Evolutionary conservation across 345 rosid species (phyloP).

Genomic region (Eutrema japonicum): DNA sequence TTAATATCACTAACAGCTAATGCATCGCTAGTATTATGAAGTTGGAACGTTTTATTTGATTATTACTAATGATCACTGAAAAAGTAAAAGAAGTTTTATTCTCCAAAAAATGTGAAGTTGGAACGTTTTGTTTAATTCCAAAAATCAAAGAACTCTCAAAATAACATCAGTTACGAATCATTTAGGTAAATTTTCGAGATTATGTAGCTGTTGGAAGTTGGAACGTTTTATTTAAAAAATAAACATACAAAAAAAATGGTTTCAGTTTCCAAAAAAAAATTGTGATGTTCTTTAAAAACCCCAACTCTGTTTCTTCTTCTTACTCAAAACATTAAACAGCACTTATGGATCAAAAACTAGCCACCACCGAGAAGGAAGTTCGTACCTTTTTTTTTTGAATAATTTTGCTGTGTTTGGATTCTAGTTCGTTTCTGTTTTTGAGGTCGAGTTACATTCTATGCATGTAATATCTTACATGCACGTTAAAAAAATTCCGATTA

Average conservation of each 20-base stretch:
- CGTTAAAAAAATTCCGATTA: constrained; percentile 9
- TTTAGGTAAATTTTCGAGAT: not conserved
- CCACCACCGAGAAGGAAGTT: constrained; percentile 14
- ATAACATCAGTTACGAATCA: not conserved
- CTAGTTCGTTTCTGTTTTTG: not conserved
- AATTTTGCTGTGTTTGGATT: not conserved
- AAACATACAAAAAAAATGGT: not conserved
- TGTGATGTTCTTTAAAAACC: not conserved
- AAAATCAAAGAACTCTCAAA: not conserved
- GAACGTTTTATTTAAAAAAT: not conserved
- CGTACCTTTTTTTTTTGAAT: not conserved
- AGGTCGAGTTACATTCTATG: not conserved
- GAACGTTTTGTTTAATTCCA: not conserved
- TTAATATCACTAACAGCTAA: too few relatives aligned
- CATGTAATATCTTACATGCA: not conserved
- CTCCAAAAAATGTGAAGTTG: not conserved
- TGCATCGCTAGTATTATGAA: not conserved
- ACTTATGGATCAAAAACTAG: constrained; percentile 16
- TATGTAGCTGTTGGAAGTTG: constrained; percentile 15
- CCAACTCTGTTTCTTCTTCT: not conserved
- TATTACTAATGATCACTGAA: not conserved
- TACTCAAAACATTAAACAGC: not conserved
- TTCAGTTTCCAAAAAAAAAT: not conserved
- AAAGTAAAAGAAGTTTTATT: not conserved
- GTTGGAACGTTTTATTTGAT: constrained; percentile 8